Evolutionary conservation across 1,284 basidiomycete species (phyloP).

Genomic region (Rugosomyces carneus): DNA sequence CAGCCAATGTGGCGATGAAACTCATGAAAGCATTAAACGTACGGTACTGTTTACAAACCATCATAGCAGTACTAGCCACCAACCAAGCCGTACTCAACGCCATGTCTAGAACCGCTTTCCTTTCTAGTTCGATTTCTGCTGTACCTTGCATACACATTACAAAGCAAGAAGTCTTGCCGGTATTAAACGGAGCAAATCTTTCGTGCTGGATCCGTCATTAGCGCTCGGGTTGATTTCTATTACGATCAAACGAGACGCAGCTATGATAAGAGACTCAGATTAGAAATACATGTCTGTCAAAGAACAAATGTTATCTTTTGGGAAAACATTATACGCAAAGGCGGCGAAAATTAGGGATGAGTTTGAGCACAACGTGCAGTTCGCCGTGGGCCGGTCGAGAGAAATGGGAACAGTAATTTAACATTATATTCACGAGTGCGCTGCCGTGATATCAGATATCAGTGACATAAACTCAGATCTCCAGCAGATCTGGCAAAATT

Average conservation of each 20-base stretch:
- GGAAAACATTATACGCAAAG: conserved; percentile 18
- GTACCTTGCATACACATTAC: conserved; percentile 19
- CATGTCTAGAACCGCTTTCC: conserved; percentile 16
- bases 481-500: too few relatives aligned
- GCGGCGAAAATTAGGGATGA: not conserved
- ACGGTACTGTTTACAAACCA: too few relatives aligned
- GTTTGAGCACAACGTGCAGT: too few relatives aligned
- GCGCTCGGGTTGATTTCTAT: conserved; percentile 20
- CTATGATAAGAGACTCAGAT: conserved; percentile 21
- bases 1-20: too few relatives aligned
- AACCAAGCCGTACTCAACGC: too few relatives aligned
- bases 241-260: conserved; percentile 5
- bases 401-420: too few relatives aligned
- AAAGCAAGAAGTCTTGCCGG: conserved; percentile 14
- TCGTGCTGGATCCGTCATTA: conserved; percentile 21
- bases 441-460: too few relatives aligned
- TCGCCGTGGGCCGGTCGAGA: too few relatives aligned
- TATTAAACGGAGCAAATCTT: conserved; percentile 16
- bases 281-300: conserved; percentile 23
- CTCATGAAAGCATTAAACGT: too few relatives aligned
- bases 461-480: too few relatives aligned
- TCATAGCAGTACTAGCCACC: too few relatives aligned
- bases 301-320: conserved; percentile 19
- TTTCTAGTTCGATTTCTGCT: conserved; percentile 24
- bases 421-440: too few relatives aligned